Base-by-base conservation (phyloP, 257 asterid genomes). In the Mentha longifolia region DNA sequence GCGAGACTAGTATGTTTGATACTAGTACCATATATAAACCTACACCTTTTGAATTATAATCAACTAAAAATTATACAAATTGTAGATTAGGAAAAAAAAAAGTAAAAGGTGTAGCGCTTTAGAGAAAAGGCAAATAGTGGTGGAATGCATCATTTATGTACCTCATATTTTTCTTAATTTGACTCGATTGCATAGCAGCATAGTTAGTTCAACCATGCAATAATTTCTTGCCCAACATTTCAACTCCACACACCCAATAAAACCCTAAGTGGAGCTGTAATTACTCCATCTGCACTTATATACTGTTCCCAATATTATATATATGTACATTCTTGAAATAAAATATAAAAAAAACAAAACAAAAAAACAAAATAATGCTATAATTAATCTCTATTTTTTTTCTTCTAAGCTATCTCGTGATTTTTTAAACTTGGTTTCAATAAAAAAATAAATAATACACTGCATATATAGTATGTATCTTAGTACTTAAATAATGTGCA, bases 201-300 rank as follows among this genome's bases (percentile, higher is more conserved):
- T 45, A 31, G 45, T 71, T 66, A 78, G 66, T 82, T 82, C 85
- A 85, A 82, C 75, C 61, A 50, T 22, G 78, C 67, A 70, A 82
- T 85, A 54, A 85, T 85, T 70, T 71, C 57, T 28, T 63, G 68
- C 45, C 68, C 71, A 37, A 50, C 17, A 31, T 8, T 70, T 74
- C 71, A 57, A 46, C 47, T 64, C 68, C 83, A 73, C 77, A 71
- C 63, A 71, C 17, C 19, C 74, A 73, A 74, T 49, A 43, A 74
- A 68, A 70, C 61, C 51, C 72, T 49, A 74, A 70, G 86, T 81
- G 84, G 81, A 70, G 70, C 33, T 61, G 76, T 58, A 67, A 68
- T 47, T 74, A 74, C 72, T 71, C 72, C 31, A 41, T 31, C 2
- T 43, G 68, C 73, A 64, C 74, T 76, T 57, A 59, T 7, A 68